phyloP scores from a whole-genome alignment of 768 basidiomycete genomes.

The Russula earlei region DNA sequence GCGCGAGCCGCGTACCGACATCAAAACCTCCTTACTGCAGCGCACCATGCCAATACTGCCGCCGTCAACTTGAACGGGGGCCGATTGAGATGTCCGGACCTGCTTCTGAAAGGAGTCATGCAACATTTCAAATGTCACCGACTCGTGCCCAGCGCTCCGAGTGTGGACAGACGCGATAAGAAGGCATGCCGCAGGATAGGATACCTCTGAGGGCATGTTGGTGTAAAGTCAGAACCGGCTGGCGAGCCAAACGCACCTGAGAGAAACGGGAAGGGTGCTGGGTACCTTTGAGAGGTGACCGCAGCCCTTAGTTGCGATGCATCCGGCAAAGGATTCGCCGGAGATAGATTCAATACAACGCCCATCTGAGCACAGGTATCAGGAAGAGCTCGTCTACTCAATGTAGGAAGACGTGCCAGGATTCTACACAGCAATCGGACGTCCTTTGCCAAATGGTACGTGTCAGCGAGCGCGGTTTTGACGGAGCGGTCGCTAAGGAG shows the following conservation, averaged over 20 bases:
- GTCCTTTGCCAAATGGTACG: conserved; percentile 53
- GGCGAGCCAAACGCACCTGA: conserved; percentile 34
- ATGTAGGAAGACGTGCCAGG: conserved; percentile 38
- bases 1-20: conserved; percentile 41
- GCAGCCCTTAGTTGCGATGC: conserved; percentile 35
- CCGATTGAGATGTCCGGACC: conserved; percentile 58
- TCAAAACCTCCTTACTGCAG: conserved; percentile 53
- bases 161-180: conserved; percentile 80
- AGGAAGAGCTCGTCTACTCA: neutral
- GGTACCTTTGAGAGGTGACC: conserved; percentile 44
- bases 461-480: conserved; percentile 41
- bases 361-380: conserved; percentile 30
- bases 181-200: conserved; percentile 74
- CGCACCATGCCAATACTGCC: conserved; percentile 61
- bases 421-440: conserved; percentile 47
- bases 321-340: conserved; percentile 46
- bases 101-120: conserved; percentile 70
- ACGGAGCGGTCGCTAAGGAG: conserved; percentile 46
- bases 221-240: neutral
- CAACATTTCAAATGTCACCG: conserved; percentile 88
- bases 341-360: conserved; percentile 37
- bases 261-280: conserved; percentile 43
- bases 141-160: conserved; percentile 62
- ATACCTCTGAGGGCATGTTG: conserved; percentile 39
- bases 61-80: conserved; percentile 68